Evolutionary conservation across 441 rosid species (phyloP), one percentile per base, ranked within the genome.

Genomic region (Populus trichocarpa): DNA sequence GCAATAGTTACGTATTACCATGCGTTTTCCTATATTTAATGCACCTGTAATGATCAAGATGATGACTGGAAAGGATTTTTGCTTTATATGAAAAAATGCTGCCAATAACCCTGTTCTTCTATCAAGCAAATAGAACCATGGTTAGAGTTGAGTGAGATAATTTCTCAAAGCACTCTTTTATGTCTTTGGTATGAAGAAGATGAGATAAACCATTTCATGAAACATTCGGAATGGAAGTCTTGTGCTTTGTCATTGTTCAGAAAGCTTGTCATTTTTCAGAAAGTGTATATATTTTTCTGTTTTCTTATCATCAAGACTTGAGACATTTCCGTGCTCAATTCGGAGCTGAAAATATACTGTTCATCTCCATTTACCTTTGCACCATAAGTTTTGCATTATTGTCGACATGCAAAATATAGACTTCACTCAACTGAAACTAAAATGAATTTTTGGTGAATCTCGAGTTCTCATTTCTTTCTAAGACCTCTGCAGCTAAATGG

Each of bases 401-500:
- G 57, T 50, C 6, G 2, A 50, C 2, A 14, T 50, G 57, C 18
- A 50, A 50, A 50, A 50, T 50, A 50, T 50, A 50, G 57, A 50
- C 57, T 50, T 50, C 57, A 1, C 57, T 50, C 2, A 50, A 50
- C 20, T 50, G 57, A 50, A 50, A 5, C 57, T 50, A 50, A 50
- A 14, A 50, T 50, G 57, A 50, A 0, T 50, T 50, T 50, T 50
- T 50, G 57, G 57, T 50, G 57, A 50, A 14, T 50, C 57, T 50
- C 57, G 20, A 14, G 20, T 50, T 50, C 57, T 50, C 57, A 14
- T 50, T 50, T 46, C 18, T 46, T 46, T 50, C 20, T 4, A 14
- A 46, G 57, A 4, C 57, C 57, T 50, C 57, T 50, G 57, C 57
- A 50, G 7, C 57, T 50, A 50, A 50, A 50, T 50, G 57, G 87